These are phyloP conservation scores for Penicillium antarcticum DNA, from an alignment of 495 filamentous ascomycete species.

Conservation along the genomic window DNA sequence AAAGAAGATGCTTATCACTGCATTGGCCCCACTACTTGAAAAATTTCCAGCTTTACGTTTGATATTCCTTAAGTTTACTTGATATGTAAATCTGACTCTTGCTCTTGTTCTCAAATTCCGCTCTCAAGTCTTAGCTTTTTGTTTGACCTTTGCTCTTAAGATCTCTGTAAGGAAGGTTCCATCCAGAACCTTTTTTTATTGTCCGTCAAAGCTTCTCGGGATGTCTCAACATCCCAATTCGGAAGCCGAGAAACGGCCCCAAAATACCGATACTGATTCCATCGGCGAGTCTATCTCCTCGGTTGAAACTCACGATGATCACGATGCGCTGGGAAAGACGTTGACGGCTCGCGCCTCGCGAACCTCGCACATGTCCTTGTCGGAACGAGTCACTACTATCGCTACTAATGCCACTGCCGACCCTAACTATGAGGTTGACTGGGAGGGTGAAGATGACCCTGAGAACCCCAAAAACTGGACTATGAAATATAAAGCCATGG, in stretches of 20 bases:
- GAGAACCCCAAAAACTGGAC: constrained; percentile 78
- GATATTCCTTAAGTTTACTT: too few species aligned
- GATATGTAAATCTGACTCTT: neutral
- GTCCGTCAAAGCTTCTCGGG: constrained; percentile 2
- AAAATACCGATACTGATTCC: constrained; percentile 25
- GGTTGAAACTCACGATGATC: constrained; percentile 27
- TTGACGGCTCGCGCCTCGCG: constrained; percentile 22
- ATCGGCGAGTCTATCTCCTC: constrained; percentile 27
- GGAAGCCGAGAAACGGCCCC: constrained; percentile 24
- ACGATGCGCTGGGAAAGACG: constrained; percentile 25
- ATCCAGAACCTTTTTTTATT: neutral
- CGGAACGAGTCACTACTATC: constrained; percentile 47
- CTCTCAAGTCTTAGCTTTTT: neutral
- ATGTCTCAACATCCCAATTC: constrained; percentile 16
- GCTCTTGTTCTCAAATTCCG: neutral
- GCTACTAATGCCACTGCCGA: constrained; percentile 57
- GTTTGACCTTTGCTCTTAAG: neutral
- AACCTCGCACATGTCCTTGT: constrained; percentile 26
- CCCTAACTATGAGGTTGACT: constrained; percentile 74
- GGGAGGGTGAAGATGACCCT: constrained; percentile 59
- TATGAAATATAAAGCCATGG: constrained; percentile 60
- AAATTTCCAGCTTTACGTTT: neutral
- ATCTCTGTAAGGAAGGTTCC: neutral
- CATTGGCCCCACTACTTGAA: constrained; percentile 1
- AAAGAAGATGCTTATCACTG: constrained; percentile 2